Evolutionary conservation across 2,329 filamentous ascomycete species (phyloP).

Genomic region (Monilinia laxa): DNA sequence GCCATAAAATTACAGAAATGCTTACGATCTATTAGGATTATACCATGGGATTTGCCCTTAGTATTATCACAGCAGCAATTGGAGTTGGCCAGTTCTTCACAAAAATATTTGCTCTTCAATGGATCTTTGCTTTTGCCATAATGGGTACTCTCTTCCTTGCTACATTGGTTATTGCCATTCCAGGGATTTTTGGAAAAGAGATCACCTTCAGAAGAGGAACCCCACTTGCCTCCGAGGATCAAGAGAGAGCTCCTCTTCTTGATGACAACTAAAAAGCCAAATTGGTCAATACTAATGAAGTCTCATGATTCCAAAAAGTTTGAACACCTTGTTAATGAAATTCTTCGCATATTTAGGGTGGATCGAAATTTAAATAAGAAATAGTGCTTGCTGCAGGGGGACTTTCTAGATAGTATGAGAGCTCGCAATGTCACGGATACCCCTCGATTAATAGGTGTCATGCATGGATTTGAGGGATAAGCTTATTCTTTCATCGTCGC

Average conservation of each 20-base stretch:
- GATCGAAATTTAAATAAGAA: neutral
- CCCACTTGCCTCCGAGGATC: slow-evolving; percentile 48
- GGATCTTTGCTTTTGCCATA: slow-evolving; percentile 88
- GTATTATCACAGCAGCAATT: slow-evolving; percentile 69
- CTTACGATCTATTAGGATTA: slow-evolving; percentile 52
- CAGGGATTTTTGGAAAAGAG: slow-evolving; percentile 60
- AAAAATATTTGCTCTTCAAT: slow-evolving; percentile 77
- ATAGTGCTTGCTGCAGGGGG: neutral
- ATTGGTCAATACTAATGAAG: neutral
- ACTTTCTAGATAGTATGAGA: neutral
- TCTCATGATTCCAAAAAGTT: neutral
- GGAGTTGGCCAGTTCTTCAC: slow-evolving; percentile 74
- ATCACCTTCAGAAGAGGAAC: slow-evolving; percentile 49
- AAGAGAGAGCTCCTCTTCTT: slow-evolving; percentile 60
- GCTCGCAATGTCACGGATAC: neutral
- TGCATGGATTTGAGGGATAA: neutral
- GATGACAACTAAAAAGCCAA: slow-evolving; percentile 48
- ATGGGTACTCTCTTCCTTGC: slow-evolving; percentile 71
- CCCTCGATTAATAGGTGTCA: neutral
- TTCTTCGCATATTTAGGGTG: no score
- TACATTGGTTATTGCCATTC: slow-evolving; percentile 64
- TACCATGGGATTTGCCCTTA: slow-evolving; percentile 77
- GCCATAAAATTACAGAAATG: neutral
- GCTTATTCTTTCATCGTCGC: neutral
- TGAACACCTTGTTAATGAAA: neutral